These are phyloP conservation scores for Capsella rubella DNA, from an alignment of 441 rosid species.

Conservation along the genomic window DNA sequence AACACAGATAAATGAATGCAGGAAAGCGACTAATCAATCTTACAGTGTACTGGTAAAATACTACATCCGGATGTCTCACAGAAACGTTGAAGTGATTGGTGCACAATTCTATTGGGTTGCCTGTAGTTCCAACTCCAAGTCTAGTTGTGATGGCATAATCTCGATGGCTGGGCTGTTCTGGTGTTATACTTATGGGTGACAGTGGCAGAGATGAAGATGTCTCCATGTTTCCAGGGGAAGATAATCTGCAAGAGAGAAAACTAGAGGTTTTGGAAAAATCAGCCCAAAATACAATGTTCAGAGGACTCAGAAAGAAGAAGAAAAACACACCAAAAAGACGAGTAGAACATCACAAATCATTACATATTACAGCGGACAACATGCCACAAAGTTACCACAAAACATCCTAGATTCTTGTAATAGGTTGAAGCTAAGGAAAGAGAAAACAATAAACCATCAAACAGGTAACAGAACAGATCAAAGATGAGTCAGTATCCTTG, in stretches of 20 bases:
- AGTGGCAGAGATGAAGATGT: constrained; percentile 47
- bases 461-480: constrained; percentile 9
- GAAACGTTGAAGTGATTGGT: constrained; percentile 79
- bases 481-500: constrained; percentile 8
- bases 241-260: constrained; percentile 24
- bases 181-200: constrained; percentile 43
- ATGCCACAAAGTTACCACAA: neutral
- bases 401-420: neutral
- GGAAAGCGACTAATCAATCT: constrained; percentile 41
- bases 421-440: neutral
- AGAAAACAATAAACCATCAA: neutral
- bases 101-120: constrained; percentile 57
- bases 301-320: neutral
- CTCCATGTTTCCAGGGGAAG: constrained; percentile 55
- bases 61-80: constrained; percentile 57
- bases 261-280: neutral
- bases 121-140: constrained; percentile 60
- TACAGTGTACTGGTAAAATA: constrained; percentile 87
- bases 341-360: neutral
- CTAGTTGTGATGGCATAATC: constrained; percentile 60
- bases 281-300: constrained; percentile 14
- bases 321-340: constrained; percentile 13
- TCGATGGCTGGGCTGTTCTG: constrained; percentile 46
- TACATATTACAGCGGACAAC: neutral
- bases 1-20: constrained; percentile 21